Base-by-base conservation (phyloP, 1,284 basidiomycete genomes). In the Polyporus tsugae region DNA sequence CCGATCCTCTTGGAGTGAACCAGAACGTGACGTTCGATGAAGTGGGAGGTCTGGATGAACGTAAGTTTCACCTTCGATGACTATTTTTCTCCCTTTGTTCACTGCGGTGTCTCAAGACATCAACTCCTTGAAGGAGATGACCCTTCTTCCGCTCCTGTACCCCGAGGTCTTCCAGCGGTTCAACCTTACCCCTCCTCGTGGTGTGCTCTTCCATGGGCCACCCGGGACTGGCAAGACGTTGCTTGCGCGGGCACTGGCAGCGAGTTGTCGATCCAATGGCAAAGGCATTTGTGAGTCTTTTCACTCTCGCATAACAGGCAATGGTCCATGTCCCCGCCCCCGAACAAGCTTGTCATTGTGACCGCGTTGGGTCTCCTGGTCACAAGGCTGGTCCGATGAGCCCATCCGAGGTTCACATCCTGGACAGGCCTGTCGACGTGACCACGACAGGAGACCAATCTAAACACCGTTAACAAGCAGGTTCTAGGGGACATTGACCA, bases 41-140 rank as follows among this genome's bases (percentile, higher is more conserved):
- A 80, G 95, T 99, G n/a, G 98, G 98, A 42, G 98, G 98, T 6
- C 83, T 99, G 49, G 97, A 99, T 76, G 91, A 95, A 67, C 97
- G 94, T 95, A 75, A 78, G 93, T 84, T 7, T 29, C n/a, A 42
- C 65, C 36, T 44, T 64, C 46, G n/a, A 46, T 36, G 46, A 6
- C 62, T 19, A n/a, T 63, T 15, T 49, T 39, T 13, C 36, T 41
- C 29, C 29, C 58, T n/a, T 42, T 69, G 25, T 65, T 60, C 13
- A 52, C 60, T 22, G n/a, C 57, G 11, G 63, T 13, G 65, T 58
- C 64, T 59, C 49, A 66, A 95, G 93, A 99, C 78, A 98, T 99
- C 72, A 96, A 98, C 77, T 95, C 96, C 42, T 84, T 99, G 72
- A 99, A 99, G 82, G 98, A 99, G 79, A 99, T 99, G 98, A 98